Conservation (phyloP, 1,284 basidiomycete species). For the Anthracocystis walkeri region DNA sequence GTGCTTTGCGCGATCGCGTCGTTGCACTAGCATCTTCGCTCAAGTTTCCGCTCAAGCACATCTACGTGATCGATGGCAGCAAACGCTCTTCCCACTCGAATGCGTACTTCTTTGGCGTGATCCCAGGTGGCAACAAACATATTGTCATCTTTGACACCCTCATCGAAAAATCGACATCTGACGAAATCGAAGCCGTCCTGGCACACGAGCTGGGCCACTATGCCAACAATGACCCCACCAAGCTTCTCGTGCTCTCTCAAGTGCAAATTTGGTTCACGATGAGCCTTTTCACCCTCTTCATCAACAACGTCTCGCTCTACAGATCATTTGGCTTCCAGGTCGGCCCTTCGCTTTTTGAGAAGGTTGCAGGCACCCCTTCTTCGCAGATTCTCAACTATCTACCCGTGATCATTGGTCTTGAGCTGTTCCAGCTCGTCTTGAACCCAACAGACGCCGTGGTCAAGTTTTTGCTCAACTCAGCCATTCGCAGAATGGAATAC, state of each 20-base stretch:
- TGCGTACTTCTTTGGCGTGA: constrained; percentile 73
- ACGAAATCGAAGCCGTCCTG: constrained; percentile 71
- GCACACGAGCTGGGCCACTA: constrained; percentile 86
- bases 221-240: constrained; percentile 80
- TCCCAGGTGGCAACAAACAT: constrained; percentile 67
- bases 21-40: constrained; percentile 72
- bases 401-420: constrained; percentile 65
- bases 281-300: constrained; percentile 89
- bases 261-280: constrained; percentile 87
- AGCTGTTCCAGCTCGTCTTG: constrained; percentile 67
- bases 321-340: constrained; percentile 83
- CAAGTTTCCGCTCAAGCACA: constrained; percentile 90
- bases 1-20: constrained; percentile 63
- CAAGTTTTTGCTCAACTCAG: constrained; percentile 64
- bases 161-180: constrained; percentile 86
- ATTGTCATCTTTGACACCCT: constrained; percentile 96
- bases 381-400: constrained; percentile 53
- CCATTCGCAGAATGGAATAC: constrained; percentile 65
- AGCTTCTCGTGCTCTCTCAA: constrained; percentile 87
- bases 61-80: constrained; percentile 97
- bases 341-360: constrained; percentile 39
- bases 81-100: constrained; percentile 95
- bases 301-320: constrained; percentile 81
- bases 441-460: constrained; percentile 62
- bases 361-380: constrained; percentile 23